phyloP scores from a whole-genome alignment of 345 rosid genomes.

The Microcos paniculata region DNA sequence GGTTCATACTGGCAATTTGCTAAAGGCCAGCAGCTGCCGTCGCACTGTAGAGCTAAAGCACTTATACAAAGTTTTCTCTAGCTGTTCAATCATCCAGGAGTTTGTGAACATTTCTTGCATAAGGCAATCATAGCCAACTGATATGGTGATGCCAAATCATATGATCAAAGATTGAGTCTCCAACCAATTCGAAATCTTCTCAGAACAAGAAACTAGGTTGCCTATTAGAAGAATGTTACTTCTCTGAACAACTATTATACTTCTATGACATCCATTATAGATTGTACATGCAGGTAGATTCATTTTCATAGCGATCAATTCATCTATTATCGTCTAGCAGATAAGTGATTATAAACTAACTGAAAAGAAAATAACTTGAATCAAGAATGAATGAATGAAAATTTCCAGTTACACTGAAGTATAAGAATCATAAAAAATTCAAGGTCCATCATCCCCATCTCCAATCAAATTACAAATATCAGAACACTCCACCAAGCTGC shows the following conservation, averaged over 20 bases:
- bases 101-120: neutral
- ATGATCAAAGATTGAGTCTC: no score
- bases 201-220: neutral
- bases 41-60: no score
- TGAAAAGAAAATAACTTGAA: neutral
- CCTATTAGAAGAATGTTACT: neutral
- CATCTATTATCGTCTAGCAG: neutral
- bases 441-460: constrained; percentile 75
- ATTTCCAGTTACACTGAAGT: neutral
- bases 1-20: neutral
- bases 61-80: neutral
- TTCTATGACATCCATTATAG: neutral
- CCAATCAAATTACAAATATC: constrained; percentile 88
- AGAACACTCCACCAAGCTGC: constrained; percentile 92
- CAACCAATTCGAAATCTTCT: neutral
- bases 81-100: neutral
- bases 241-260: neutral
- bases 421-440: constrained; percentile 9
- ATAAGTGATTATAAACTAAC: no score
- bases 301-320: constrained; percentile 1
- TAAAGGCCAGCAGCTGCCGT: neutral
- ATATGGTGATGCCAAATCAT: no score
- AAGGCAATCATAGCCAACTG: neutral
- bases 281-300: neutral
- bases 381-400: constrained; percentile 1